Percentiles rank a stretch among this genome's conserved stretches.
phyloP scores from a whole-genome alignment of 129 eudicot genomes.

The Saposhnikovia divaricata region DNA sequence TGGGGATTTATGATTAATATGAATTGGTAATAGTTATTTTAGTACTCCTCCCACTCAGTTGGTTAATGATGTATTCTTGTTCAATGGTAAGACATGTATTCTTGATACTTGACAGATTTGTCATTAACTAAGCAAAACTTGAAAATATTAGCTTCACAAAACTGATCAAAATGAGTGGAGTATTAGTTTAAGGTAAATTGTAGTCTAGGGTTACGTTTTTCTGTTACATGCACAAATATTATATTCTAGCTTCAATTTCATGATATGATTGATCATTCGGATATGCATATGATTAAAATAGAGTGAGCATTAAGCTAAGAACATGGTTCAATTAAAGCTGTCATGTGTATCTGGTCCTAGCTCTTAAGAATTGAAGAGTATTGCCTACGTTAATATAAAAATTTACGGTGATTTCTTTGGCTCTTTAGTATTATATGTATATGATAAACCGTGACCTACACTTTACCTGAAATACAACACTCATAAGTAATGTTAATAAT shows the following conservation, averaged over 20 bases:
- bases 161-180: neutral
- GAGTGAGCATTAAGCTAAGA: conserved; percentile 4
- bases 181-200: neutral
- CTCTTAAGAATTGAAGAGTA: conserved; percentile 22
- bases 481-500: conserved; percentile 20
- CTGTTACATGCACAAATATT: neutral
- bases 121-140: too few species aligned
- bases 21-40: neutral
- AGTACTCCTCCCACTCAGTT: conserved; percentile 1
- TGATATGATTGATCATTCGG: neutral
- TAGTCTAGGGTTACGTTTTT: too few species aligned
- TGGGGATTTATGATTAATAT: neutral
- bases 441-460: conserved; percentile 24
- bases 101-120: neutral
- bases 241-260: neutral
- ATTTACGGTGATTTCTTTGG: neutral
- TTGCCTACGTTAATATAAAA: conserved; percentile 7
- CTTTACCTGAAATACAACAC: conserved; percentile 22
- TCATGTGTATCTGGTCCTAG: conserved; percentile 3
- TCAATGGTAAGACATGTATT: conserved; percentile 7
- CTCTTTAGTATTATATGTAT: neutral
- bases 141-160: too few species aligned
- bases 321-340: conserved; percentile 1
- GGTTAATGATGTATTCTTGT: conserved; percentile 14
- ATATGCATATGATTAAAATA: neutral